phyloP scores from a whole-genome alignment of 2,329 filamentous ascomycete species.

The Trichocomaceae sp. region DNA sequence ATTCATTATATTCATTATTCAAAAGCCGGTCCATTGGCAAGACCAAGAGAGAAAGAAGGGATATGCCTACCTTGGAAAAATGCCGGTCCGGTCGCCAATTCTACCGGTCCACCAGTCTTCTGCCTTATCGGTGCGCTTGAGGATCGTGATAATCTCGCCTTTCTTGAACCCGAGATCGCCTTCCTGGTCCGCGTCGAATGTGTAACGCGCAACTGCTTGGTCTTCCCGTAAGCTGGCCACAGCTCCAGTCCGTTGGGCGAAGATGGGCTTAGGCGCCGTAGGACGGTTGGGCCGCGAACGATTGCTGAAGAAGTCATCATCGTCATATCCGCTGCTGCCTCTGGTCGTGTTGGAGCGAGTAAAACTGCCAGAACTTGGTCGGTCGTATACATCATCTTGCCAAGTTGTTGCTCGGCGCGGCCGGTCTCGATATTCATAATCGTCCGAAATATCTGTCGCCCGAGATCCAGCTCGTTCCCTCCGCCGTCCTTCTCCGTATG shows the following conservation, averaged over 20 bases:
- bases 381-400: conserved; percentile 45
- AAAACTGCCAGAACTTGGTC: conserved; percentile 27
- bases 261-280: conserved; percentile 82
- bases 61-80: conserved; percentile 70
- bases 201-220: conserved; percentile 85
- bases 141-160: conserved; percentile 87
- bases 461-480: conserved; percentile 48
- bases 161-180: conserved; percentile 96
- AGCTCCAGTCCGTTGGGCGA: conserved; percentile 47
- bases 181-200: conserved; percentile 87
- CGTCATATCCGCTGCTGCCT: conserved; percentile 20
- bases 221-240: conserved; percentile 48
- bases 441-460: conserved; percentile 30
- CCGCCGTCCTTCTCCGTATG: conserved; percentile 60
- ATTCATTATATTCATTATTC: too few relatives aligned
- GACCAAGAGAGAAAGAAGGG: neutral
- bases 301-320: conserved; percentile 43
- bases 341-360: conserved; percentile 31
- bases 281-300: conserved; percentile 64
- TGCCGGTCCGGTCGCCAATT: conserved; percentile 76
- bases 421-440: conserved; percentile 52
- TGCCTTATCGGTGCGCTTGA: conserved; percentile 89
- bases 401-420: conserved; percentile 44
- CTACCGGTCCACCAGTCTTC: conserved; percentile 98
- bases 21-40: neutral